Percentiles rank a stretch among this genome's conserved stretches.
These are phyloP conservation scores for Cystofilobasidium macerans DNA, from an alignment of 768 basidiomycete species.

Conservation along the genomic window DNA sequence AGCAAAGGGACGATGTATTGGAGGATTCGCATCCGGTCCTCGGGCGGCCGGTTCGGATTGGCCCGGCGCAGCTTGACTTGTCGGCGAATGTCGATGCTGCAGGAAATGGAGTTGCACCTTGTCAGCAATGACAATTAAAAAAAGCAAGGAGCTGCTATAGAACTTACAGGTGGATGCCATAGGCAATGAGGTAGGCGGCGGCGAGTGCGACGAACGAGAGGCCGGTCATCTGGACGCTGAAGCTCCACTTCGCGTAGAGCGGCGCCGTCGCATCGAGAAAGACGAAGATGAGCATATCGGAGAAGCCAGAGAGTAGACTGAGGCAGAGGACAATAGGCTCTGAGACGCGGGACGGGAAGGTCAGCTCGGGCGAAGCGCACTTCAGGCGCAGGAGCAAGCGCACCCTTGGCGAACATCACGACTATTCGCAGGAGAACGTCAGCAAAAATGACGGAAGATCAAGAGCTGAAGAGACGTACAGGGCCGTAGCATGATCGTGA, in stretches of 20 bases:
- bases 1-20: conserved; percentile 2
- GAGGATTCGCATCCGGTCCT: conserved; percentile 30
- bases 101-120: too few relatives aligned
- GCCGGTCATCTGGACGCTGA: conserved; percentile 30
- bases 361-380: too few relatives aligned
- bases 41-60: conserved; percentile 32
- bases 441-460: too few relatives aligned
- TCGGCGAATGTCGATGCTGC: conserved; percentile 27
- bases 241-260: conserved; percentile 33
- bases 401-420: too few relatives aligned
- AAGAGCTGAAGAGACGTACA: neutral
- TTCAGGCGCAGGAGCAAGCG: neutral
- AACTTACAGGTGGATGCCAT: conserved; percentile 27
- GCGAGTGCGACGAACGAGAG: conserved; percentile 33
- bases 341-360: too few relatives aligned
- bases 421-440: too few relatives aligned
- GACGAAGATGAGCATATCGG: conserved; percentile 37
- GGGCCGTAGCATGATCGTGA: conserved; percentile 30
- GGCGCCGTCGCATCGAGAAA: conserved; percentile 34
- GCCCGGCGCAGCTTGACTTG: conserved; percentile 24
- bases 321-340: conserved; percentile 36
- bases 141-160: too few relatives aligned
- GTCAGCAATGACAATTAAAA: too few relatives aligned
- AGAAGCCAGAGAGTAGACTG: conserved; percentile 36
- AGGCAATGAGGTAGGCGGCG: conserved; percentile 34